These are phyloP conservation scores for Verticillium nonalfalfae DNA, from an alignment of 2,329 filamentous ascomycete species.

Conservation along the genomic window DNA sequence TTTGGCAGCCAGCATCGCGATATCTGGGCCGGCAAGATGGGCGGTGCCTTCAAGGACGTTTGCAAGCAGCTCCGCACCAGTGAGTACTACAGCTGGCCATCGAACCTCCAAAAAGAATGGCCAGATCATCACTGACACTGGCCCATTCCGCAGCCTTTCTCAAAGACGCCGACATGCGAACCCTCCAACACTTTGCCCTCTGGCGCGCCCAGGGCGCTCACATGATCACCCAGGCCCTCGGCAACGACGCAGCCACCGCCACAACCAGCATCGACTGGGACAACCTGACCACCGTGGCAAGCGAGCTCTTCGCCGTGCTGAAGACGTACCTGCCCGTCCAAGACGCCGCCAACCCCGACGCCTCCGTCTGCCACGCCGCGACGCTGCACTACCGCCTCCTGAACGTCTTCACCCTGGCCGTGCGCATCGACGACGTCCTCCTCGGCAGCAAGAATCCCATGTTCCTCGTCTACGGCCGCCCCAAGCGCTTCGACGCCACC, in stretches of 20 bases:
- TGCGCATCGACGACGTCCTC: background rate
- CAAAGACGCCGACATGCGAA: background rate
- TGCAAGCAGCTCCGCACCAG: background rate
- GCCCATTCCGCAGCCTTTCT: background rate
- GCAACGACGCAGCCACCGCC: background rate
- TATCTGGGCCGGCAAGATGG: background rate
- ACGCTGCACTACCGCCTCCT: background rate
- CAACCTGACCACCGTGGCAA: background rate
- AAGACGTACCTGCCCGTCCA: background rate
- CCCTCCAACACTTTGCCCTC: background rate
- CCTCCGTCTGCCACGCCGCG: background rate
- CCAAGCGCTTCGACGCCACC: background rate
- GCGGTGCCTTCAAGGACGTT: background rate
- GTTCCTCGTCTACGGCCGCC: background rate
- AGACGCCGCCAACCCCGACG: background rate
- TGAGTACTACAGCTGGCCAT: background rate
- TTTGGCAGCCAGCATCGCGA: background rate
- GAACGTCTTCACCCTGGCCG: background rate
- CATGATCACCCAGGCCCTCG: background rate
- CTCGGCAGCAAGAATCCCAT: background rate
- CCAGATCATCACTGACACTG: too few relatives aligned
- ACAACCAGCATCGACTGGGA: background rate
- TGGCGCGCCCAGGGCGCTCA: background rate
- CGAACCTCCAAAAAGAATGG: too few relatives aligned
- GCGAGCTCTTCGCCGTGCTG: background rate